These are phyloP conservation scores for Dendrobium nobile DNA, from an alignment of 106 monocot species.

Conservation along the genomic window DNA sequence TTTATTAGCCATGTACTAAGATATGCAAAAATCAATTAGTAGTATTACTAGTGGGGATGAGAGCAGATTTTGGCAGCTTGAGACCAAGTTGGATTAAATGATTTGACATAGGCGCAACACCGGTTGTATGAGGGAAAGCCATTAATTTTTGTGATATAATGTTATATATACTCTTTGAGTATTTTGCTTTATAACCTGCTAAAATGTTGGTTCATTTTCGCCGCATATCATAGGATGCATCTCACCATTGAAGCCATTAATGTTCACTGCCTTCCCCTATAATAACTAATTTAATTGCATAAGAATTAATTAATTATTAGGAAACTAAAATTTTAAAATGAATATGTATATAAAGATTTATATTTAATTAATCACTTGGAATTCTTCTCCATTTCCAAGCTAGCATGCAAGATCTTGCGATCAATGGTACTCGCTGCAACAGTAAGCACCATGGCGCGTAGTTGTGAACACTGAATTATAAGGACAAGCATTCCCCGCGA, in stretches of 20 bases:
- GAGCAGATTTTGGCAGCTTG: conserved; percentile 28
- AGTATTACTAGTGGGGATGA: conserved; percentile 29
- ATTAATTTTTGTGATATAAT: conserved; percentile 36
- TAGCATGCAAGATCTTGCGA: conserved; percentile 4
- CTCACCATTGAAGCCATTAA: neutral
- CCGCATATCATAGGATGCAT: conserved; percentile 21
- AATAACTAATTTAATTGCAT: neutral
- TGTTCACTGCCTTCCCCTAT: conserved; percentile 22
- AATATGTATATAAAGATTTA: too few species aligned
- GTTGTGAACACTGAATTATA: neutral
- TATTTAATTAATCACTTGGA: neutral
- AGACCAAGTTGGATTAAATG: conserved; percentile 31
- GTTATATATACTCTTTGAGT: neutral
- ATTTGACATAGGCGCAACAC: conserved; percentile 29
- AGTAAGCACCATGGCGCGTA: conserved; percentile 26
- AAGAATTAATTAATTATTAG: too few species aligned
- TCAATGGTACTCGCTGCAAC: conserved; percentile 25
- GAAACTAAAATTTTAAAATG: too few species aligned
- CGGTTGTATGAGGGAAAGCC: conserved; percentile 31
- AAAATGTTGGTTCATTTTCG: conserved; percentile 15
- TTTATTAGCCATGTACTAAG: too few species aligned
- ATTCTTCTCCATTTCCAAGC: conserved; percentile 1
- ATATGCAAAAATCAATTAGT: too few species aligned
- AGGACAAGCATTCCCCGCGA: conserved; percentile 31
- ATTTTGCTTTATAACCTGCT: neutral